Evolutionary conservation across 768 basidiomycete genomes (phyloP), one percentile per base, ranked within the genome.

Genomic region (Lactarius quietus): DNA sequence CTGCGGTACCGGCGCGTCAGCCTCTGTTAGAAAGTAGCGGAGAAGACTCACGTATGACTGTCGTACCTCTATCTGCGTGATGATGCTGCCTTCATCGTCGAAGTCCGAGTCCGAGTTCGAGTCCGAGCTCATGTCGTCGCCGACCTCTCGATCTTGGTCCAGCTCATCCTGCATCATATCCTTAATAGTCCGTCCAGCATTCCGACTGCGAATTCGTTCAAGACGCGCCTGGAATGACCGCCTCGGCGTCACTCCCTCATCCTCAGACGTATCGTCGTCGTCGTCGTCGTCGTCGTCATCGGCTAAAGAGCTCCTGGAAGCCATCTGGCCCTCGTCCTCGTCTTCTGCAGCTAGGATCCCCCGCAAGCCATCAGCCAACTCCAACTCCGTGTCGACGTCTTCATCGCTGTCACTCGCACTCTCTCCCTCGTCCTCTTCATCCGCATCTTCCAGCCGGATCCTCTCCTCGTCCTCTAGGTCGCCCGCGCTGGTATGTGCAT

Each of bases 401-500:
- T 68, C 68, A 10, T 36, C 39, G 26, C 29, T 65, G 77, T 77
- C 3, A 66, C 79, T n/a, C 82, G 75, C 64, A 84, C 68, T 36
- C 79, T 65, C 36, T 71, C 71, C 71, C 14, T 36, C 28, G 55
- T 69, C 73, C 0, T 72, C 73, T 0, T 72, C 76, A 1, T 79
- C 77, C 31, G 80, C 82, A 63, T 86, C 85, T 69, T 87, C 85
- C 45, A 43, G 63, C 59, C 68, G 72, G 72, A 87, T 82, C 68
- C 73, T 74, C 62, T 78, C 79, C 59, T 76, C 80, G 73, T 88
- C 87, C 54, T 77, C 81, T 26, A 90, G 70, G 74, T 92, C 90
- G 70, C 86, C 88, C 76, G 86, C 84, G n/a, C 86, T 87, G 54
- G 82, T 74, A 66, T 81, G 80, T 53, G 65, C 69, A 5, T 80